Base-by-base conservation (phyloP, 73 alveolate species). In the Tetrahymena thermophila region DNA sequence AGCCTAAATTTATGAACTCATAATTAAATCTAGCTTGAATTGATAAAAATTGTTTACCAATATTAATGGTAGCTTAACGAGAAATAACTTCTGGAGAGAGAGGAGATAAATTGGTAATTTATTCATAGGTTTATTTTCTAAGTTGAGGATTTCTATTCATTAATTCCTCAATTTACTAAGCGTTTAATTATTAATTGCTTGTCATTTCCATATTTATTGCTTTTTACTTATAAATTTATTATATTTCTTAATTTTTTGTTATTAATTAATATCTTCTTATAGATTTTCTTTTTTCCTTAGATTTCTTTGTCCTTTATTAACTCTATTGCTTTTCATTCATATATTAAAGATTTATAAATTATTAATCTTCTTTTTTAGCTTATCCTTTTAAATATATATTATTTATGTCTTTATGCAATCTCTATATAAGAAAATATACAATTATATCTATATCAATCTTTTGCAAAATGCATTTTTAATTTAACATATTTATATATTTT, bases 21-120 rank as follows among this genome's bases (percentile, higher is more conserved):
- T 50, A 19, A 50, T 50, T 71, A 25, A 71, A 28, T 71, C 37
- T 28, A 71, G 37, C 89, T 71, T 28, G 89, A 28, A 25, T 8
- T 71, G 13, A 28, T 17, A 23, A 71, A 71, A 71, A n/a, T 28
- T 71, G 9, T 71, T 28, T 71, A 71, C 89, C 89, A 55, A 95
- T 93, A 89, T 95, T 95, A 43, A 95, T 95, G 34, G 97, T 95
- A 15, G 97, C 97, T 38, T 95, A 95, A 85, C 97, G 93, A 44
- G 95, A 84, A 44, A 95, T 95, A 35, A 95, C 97, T 89, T 95
- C 97, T 25, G 57, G 95, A 13, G 97, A 95, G 94, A 85, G 93
- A 43, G 97, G 95, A 43, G 97, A 85, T 34, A 95, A 57, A 89
- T 17, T 34, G 37, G 97, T 93, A 43, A 95, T 95, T 85, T 95